Percentiles rank a stretch among this genome's conserved stretches.
phyloP scores from a whole-genome alignment of 306 rosid genomes.

The Prunus dulcis region DNA sequence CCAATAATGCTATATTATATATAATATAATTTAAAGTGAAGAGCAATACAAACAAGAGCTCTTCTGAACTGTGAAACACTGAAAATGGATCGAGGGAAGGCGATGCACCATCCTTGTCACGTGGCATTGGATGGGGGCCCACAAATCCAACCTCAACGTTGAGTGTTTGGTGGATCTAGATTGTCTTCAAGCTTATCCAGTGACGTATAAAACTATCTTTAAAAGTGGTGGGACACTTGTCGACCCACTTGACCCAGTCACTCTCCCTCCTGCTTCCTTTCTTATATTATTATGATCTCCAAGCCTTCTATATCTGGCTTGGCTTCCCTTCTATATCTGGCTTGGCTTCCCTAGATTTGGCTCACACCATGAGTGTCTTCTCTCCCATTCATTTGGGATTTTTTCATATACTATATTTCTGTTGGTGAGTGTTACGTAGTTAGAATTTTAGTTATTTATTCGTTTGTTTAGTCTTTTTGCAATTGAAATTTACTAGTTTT shows the following conservation, averaged over 20 bases:
- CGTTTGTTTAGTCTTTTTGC: rapidly evolving
- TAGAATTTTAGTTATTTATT: neutral
- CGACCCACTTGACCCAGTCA: slow-evolving; percentile 6
- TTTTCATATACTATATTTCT: no score
- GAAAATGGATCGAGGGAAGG: neutral
- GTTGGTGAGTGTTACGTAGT: neutral
- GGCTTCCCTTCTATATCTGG: neutral
- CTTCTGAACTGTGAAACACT: no score
- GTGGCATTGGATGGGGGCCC: neutral
- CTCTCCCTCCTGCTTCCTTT: neutral
- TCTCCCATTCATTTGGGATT: neutral
- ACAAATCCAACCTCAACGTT: neutral
- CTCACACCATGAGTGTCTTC: neutral
- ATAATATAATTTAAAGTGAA: no score
- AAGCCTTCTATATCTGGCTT: neutral
- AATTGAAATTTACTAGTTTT: no score
- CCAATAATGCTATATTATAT: no score
- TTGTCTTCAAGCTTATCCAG: neutral
- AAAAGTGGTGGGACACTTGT: neutral
- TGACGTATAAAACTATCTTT: neutral
- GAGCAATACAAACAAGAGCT: no score
- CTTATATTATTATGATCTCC: neutral
- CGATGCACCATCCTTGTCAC: neutral
- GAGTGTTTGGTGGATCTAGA: neutral
- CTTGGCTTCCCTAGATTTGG: neutral